Base-by-base conservation (phyloP, 2,329 filamentous ascomycete species). In the Calycina marina region DNA sequence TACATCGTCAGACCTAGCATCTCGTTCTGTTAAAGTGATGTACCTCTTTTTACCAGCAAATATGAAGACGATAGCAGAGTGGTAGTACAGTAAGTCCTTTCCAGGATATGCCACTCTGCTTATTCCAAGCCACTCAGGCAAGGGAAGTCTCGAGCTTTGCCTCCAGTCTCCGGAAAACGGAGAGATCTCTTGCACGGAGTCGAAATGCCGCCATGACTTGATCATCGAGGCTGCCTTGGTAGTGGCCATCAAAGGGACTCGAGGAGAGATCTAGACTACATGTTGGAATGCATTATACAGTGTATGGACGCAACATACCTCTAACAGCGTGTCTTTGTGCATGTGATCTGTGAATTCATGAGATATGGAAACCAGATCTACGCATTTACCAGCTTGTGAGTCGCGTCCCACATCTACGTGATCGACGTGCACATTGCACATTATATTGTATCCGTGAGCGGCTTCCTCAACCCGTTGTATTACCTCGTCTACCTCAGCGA, bases 291-390 rank as follows among this genome's bases (percentile, higher is more conserved):
- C 8, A 22, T n/a, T 9, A 22, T 9, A 2, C n/a, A 22, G 20
- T 9, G 8, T n/a, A 22, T 22, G 20, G n/a, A 22, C 65, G 59
- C 45, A 79, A 72, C 50, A 72, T 77, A 26, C 43, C 14, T 29
- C 27, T 17, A 29, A 29, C 12, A 29, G 16, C 12, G 73, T 78
- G 3, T 65, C 60, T 38, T 65, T 59, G 46, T 79, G 73, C 51
- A 72, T 78, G 20, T 46, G 75, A 45, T 79, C 73, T 1, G 73
- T 77, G 42, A 78, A 79, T 48, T 78, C 73, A 46, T 79, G 73
- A 11, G 62, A 69, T 18, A 78, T 59, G 16, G 61, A 59, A 2
- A 78, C 69, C 2, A 56, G 65, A 47, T 79, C 73, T 17, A 78
- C 63, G 27, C 60, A 57, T 9, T 55, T 56, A 16, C 39, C 48